Conservation (phyloP, 2,329 filamentous ascomycete genomes). For the Cadophora sp. region DNA sequence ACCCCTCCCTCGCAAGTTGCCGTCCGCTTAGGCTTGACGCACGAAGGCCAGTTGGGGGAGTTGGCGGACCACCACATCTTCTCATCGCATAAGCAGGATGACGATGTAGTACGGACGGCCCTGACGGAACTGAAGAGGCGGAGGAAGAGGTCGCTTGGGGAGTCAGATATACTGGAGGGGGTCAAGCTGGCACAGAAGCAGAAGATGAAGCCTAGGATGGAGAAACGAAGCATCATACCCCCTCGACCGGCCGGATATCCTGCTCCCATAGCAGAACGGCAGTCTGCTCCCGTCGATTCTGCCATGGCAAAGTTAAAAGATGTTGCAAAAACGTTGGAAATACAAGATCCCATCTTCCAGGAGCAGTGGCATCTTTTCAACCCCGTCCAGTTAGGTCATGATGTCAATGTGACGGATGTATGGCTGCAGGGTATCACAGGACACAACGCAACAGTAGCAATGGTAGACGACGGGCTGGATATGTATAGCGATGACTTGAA, state of each 20-base stretch:
- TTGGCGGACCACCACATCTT: constrained; percentile 87
- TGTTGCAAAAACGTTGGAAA: constrained; percentile 72
- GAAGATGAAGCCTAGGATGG: constrained; percentile 63
- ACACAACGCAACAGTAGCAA: constrained; percentile 85
- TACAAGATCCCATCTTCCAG: constrained; percentile 87
- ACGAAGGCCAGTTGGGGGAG: constrained; percentile 82
- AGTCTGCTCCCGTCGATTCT: constrained; percentile 34
- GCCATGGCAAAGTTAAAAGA: constrained; percentile 64
- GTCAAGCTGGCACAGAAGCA: constrained; percentile 85
- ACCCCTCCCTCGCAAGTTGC: constrained; percentile 74
- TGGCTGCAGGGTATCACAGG: constrained; percentile 94
- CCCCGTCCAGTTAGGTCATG: constrained; percentile 78
- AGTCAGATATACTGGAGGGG: constrained; percentile 69
- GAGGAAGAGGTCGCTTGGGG: constrained; percentile 64
- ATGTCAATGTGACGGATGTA: constrained; percentile 94
- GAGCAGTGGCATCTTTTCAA: constrained; percentile 98
- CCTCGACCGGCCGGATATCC: constrained; percentile 35
- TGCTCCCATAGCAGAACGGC: constrained; percentile 31
- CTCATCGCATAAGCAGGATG: constrained; percentile 67
- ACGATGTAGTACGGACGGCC: constrained; percentile 64
- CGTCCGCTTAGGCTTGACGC: constrained; percentile 72
- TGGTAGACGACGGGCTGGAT: constrained; percentile 95
- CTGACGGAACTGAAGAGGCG: constrained; percentile 60
- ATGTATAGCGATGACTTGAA: constrained; percentile 94
- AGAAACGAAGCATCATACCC: constrained; percentile 55